Evolutionary conservation across 306 rosid genomes (phyloP), one percentile per base, ranked within the genome.

Genomic region (Echinosophora koreensis): DNA sequence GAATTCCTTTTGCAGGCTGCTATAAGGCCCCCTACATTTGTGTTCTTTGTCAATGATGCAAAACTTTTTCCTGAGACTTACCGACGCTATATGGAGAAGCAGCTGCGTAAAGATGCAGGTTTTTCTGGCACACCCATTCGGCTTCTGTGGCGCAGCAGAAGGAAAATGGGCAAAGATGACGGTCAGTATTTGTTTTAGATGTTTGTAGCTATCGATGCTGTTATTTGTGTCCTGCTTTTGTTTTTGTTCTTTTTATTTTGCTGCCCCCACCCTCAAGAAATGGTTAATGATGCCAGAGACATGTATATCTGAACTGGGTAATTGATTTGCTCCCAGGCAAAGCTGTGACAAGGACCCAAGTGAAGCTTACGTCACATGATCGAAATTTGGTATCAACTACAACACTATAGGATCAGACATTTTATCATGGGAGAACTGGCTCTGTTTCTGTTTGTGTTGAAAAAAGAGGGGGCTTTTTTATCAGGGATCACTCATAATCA

Each of bases 21-120:
- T 62, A 88, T 92, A 86, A 86, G 98, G 83, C 97, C 98, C 11
- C 98, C 97, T 22, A 92, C 98, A 44, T 92, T 95, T 82, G 93
- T 95, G 69, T 92, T 92, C 88, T 95, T 95, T 78, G 97, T 95
- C 52, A 92, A 95, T 78, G 98, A 95, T 86, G 88, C 94, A 62
- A 92, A 92, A 71, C 97, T 95, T 80, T 95, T 95, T 76, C 85
- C 98, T 2, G 93, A 92, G 79, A 90, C 97, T 17, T 95, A 89
- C 76, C 89, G 93, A 51, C 90, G 93, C 56, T 95, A 83, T 80
- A 92, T 95, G 97, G 97, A 89, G 90, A 95, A 88, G 90, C 93
- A 95, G 77, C 84, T 92, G 72, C 97, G 92, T 14, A 1, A 78
- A 44, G 87, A 90, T 86, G 98, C 98, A 54, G 98, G 98, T 79